These are phyloP conservation scores for Solidago caesia DNA, from an alignment of 129 eudicot species.

Conservation along the genomic window DNA sequence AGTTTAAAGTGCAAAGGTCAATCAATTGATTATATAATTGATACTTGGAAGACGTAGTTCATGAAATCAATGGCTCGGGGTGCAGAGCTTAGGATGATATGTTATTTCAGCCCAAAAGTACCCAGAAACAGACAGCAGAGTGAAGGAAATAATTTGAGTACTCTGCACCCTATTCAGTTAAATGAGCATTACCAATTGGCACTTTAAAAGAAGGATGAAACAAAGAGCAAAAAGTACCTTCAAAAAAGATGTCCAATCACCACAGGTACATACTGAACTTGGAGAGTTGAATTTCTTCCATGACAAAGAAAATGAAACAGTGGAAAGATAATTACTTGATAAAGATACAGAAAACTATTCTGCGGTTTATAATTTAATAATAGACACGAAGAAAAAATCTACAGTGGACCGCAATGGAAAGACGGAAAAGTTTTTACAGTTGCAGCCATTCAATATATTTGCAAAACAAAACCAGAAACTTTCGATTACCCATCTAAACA, in stretches of 20 bases:
- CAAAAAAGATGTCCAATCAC: constrained; percentile 86
- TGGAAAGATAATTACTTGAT: constrained; percentile 1
- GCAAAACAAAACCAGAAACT: constrained; percentile 15
- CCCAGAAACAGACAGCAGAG: not conserved
- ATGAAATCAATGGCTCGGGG: not conserved
- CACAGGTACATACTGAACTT: constrained; percentile 69
- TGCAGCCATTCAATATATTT: constrained; percentile 6
- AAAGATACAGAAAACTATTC: constrained; percentile 13
- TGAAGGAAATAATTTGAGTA: not conserved
- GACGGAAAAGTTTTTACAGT: not conserved
- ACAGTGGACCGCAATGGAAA: constrained; percentile 11
- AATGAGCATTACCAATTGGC: not conserved
- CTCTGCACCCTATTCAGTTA: constrained; percentile 6
- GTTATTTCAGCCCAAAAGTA: constrained; percentile 11
- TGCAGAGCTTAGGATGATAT: not conserved
- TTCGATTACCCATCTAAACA: not conserved
- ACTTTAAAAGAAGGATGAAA: constrained; percentile 8
- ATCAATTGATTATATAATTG: not conserved
- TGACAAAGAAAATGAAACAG: constrained; percentile 15
- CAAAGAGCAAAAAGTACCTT: constrained; percentile 54
- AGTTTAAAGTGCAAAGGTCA: not conserved
- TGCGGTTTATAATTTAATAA: not conserved
- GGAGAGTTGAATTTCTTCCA: constrained; percentile 94
- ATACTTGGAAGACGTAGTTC: not conserved
- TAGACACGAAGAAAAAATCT: not conserved